Conservation (phyloP, 2,329 filamentous ascomycete genomes). For the Neonectria punicea region DNA sequence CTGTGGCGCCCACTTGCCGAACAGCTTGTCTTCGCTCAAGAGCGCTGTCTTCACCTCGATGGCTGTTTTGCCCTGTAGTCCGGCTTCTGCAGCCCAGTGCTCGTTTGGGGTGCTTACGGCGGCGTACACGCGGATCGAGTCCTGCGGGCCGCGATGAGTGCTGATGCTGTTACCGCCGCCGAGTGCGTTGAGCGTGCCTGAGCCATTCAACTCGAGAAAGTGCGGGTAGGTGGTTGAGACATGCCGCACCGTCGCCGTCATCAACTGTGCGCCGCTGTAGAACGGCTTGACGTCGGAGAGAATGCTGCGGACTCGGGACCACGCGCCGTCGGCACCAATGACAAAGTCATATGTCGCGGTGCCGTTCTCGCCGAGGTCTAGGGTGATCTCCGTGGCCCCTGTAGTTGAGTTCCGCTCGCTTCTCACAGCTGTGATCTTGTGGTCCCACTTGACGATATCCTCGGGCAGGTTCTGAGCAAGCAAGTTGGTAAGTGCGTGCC, state of each 20-base stretch:
- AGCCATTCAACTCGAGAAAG: slow-evolving; percentile 52
- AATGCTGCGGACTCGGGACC: slow-evolving; percentile 48
- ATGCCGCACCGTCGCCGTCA: slow-evolving; percentile 50
- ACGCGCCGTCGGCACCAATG: slow-evolving; percentile 32
- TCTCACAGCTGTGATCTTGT: neutral
- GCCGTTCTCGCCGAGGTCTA: slow-evolving; percentile 13
- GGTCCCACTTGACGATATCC: slow-evolving; percentile 52
- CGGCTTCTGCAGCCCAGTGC: slow-evolving; percentile 20
- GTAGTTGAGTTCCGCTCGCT: neutral
- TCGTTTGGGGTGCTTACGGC: slow-evolving; percentile 41
- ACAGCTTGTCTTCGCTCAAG: slow-evolving; percentile 33
- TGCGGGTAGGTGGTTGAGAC: slow-evolving; percentile 50
- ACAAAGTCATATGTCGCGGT: slow-evolving; percentile 18
- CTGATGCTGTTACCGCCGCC: slow-evolving; percentile 51
- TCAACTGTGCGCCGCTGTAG: slow-evolving; percentile 52
- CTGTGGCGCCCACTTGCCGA: slow-evolving; percentile 40
- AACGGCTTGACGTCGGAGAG: slow-evolving; percentile 49
- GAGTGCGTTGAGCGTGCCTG: slow-evolving; percentile 49
- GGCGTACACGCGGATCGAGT: slow-evolving; percentile 46
- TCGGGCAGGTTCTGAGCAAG: slow-evolving; percentile 45
- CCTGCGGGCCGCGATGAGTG: slow-evolving; percentile 45
- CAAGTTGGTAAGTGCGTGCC: slow-evolving; percentile 48
- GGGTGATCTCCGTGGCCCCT: neutral
- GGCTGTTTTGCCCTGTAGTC: neutral
- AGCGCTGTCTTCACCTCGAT: slow-evolving; percentile 22